Evolutionary conservation across 306 rosid species (phyloP), one percentile per base, ranked within the genome.

Genomic region (Alnus glutinosa): DNA sequence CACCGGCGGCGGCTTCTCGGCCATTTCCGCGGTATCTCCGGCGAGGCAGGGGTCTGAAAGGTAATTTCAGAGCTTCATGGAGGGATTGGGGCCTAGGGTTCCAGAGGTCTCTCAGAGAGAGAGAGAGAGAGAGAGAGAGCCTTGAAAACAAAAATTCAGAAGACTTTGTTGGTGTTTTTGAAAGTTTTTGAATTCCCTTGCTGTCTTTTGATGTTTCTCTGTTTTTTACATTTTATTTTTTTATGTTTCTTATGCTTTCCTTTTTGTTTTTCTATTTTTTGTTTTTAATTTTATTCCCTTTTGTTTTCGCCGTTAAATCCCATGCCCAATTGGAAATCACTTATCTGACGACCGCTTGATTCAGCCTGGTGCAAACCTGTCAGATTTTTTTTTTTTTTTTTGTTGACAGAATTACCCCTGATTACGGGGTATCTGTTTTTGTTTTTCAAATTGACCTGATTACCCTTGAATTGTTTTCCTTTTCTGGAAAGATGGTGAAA

Each of bases 1-100:
- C 78, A 73, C 84, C 83, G 83, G 73, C 63, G 83, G 83, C n/a
- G 78, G 82, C 49, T 19, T 74, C 8, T 71, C 76, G 42, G 83
- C 82, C 97, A 92, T 92, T 79, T 74, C 52, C 11, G 34, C 18
- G 4, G n/a, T 18, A 0, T 42, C 42, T 23, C 85, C 87, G 87
- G 84, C 71, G 77, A 70, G 80, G 12, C 7, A 3, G 7, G 19
- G 71, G 28, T 19, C 64, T 62, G 75, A 81, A 47, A 3, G 52
- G 19, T 75, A 74, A 70, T 77, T 42, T 79, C 66, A 85, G 28
- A 4, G 72, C 11, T 63, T 78, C 76, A 44, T 68, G 34, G 34
- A 42, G 15, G 44, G 44, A n/a, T 62, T 62, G 34, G 48, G 15
- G 61, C 84, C 64, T 80, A 84, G 86, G 89, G 89, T 78, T 81